Evolutionary conservation across 306 rosid species (phyloP), one percentile per base, ranked within the genome.

Genomic region (barrel medic (Medicago truncatula)): DNA sequence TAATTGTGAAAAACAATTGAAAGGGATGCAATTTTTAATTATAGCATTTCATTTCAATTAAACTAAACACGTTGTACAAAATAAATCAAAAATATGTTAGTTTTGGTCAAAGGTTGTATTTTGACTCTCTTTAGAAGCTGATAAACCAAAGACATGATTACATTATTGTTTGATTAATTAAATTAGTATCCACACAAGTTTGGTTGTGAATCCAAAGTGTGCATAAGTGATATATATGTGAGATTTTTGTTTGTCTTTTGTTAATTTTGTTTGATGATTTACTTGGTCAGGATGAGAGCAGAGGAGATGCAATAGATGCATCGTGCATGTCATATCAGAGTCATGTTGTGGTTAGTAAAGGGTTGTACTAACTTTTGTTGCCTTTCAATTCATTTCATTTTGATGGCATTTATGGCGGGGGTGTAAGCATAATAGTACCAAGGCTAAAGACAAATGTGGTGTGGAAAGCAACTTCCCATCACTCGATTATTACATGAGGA

Each of bases 321-420:
- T 75, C 57, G 69, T 43, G 80, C 71, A 76, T 70, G 85, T 81
- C 83, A 81, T 78, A 75, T 85, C 83, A 71, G 52, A 75, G 25
- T 15, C 9, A 67, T 74, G 77, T 28, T 61, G 68, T 78, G 76
- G 73, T 38, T 57, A 79, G 70, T 58, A 79, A 61, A 53, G 74
- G 60, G 62, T 77, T 67, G 81, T 78, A 67, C 79, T 54, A 82
- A 71, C 73, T 70, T 79, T 86, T 73, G 79, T 74, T 80, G 46
- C 16, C 50, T 77, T 80, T 70, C 75, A 11, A 59, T 83, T 85
- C 72, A 62, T 52, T 50, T 82, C 57, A 50, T 50, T 0, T 50
- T 50, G 21, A 52, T 16, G n/a, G 78, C 80, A 70, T 79, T 52
- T 69, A 74, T 86, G 81, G 83, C 43, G 36, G 76, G 85, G 81